These are phyloP conservation scores for Dactylellina leptospora DNA, from an alignment of 2,329 filamentous ascomycete genomes.

Conservation along the genomic window DNA sequence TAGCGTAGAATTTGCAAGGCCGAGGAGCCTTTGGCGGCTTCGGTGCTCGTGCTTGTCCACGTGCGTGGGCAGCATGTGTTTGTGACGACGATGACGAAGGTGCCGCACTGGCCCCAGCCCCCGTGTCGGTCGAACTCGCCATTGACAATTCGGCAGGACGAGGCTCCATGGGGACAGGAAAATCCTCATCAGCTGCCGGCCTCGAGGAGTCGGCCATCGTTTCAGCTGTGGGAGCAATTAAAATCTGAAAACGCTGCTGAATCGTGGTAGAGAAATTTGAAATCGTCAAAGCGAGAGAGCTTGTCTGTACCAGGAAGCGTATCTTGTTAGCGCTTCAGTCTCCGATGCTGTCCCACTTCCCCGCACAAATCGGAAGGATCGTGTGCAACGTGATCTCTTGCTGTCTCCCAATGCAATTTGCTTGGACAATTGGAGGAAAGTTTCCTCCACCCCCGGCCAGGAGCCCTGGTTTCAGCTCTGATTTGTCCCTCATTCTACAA, in stretches of 20 bases:
- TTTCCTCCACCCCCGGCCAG: not conserved
- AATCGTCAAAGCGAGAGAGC: not conserved
- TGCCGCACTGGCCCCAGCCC: constrained; percentile 26
- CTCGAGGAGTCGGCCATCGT: constrained; percentile 45
- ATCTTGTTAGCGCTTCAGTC: constrained; percentile 36
- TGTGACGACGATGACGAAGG: constrained; percentile 31
- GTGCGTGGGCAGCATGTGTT: constrained; percentile 21
- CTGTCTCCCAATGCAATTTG: constrained; percentile 17
- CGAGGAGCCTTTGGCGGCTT: constrained; percentile 16
- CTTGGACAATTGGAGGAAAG: constrained; percentile 1
- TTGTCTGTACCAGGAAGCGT: constrained; percentile 24
- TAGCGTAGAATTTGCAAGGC: constrained; percentile 46
- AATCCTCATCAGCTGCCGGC: constrained; percentile 50
- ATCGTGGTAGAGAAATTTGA: no score
- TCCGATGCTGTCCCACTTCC: constrained; percentile 40
- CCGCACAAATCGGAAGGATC: constrained; percentile 50
- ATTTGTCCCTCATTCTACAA: not conserved
- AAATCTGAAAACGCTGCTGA: no score
- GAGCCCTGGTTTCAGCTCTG: constrained; percentile 9
- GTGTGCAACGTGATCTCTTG: constrained; percentile 46
- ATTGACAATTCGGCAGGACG: constrained; percentile 38
- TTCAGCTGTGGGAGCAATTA: no score
- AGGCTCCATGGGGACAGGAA: constrained; percentile 42
- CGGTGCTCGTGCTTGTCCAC: constrained; percentile 41
- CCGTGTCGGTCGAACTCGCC: constrained; percentile 11